These are phyloP conservation scores for Gremmenia infestans DNA, from an alignment of 2,329 filamentous ascomycete genomes.

Conservation along the genomic window DNA sequence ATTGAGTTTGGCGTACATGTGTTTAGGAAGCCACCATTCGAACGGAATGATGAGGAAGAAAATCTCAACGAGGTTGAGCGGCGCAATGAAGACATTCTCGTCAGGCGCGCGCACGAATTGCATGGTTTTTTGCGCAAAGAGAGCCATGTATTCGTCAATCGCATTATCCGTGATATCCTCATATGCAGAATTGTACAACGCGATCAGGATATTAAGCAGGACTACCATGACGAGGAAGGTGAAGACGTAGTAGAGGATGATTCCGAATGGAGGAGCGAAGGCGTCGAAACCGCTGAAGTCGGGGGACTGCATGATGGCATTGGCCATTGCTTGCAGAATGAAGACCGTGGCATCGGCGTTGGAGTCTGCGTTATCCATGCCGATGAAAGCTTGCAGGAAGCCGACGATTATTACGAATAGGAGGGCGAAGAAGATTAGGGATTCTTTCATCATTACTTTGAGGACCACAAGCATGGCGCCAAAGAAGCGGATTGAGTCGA, in stretches of 20 bases:
- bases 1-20: slow-evolving; percentile 74
- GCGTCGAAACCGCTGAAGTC: slow-evolving; percentile 86
- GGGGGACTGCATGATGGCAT: slow-evolving; percentile 85
- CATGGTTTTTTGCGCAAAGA: slow-evolving; percentile 92
- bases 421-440: slow-evolving; percentile 92
- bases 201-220: slow-evolving; percentile 92
- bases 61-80: slow-evolving; percentile 90
- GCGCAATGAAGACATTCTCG: slow-evolving; percentile 96
- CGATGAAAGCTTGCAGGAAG: slow-evolving; percentile 92
- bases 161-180: slow-evolving; percentile 79
- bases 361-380: slow-evolving; percentile 77
- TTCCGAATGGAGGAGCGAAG: slow-evolving; percentile 87
- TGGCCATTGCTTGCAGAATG: slow-evolving; percentile 78
- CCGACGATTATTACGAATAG: slow-evolving; percentile 76
- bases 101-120: slow-evolving; percentile 95
- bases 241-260: slow-evolving; percentile 95
- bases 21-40: slow-evolving; percentile 90
- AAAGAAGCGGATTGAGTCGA: slow-evolving; percentile 93
- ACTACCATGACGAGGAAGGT: slow-evolving; percentile 96
- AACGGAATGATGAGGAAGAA: slow-evolving; percentile 72
- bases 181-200: slow-evolving; percentile 94
- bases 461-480: slow-evolving; percentile 97
- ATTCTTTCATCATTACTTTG: slow-evolving; percentile 92
- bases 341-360: slow-evolving; percentile 64
- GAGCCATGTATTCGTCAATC: slow-evolving; percentile 88